Base-by-base conservation (phyloP, 257 asterid species). In the Solanum sejunctum region DNA sequence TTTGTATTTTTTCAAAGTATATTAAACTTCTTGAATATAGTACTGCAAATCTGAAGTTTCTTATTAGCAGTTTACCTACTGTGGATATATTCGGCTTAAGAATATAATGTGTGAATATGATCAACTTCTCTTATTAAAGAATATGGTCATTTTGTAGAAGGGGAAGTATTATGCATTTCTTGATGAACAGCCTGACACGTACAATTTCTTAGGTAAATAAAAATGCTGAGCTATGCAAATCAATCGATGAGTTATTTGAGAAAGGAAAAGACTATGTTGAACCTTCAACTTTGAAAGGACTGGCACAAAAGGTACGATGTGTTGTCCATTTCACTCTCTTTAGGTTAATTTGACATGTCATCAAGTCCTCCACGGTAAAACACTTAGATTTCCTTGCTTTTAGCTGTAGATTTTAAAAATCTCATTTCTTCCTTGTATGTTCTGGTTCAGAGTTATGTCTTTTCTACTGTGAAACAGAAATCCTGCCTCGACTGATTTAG, bases 231-330 rank as follows among this genome's bases (percentile, higher is more conserved):
- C 91, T 97, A 3, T 95, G 98, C 94, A 97, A 87, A 86, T 92
- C 97, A 28, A 89, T 96, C 20, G 98, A 96, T 77, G 97, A 96
- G 93, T 90, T 95, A 84, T 90, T 95, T 86, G 94, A 89, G 92
- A 91, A 93, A 85, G 98, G 98, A 86, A 86, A 67, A 61, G 88
- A 88, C 84, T 90, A 87, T 91, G 88, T 90, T 47, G 89, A 92
- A 57, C 89, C 85, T 52, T 87, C 92, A 43, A 92, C 87, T 90
- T 90, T 97, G 85, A 73, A 85, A 88, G 93, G 84, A 80, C 92
- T 97, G 86, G 87, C 88, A 91, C 90, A 97, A 86, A 92, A 93
- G 98, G 98, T 75, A 75, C 95, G 84, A 88, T 90, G 84, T 55
- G 77, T 79, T 47, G 16, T 71, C 58, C 9, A 18, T 21, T n/a